phyloP scores from a whole-genome alignment of 495 filamentous ascomycete genomes.

The Trichodelitschia bisporula region DNA sequence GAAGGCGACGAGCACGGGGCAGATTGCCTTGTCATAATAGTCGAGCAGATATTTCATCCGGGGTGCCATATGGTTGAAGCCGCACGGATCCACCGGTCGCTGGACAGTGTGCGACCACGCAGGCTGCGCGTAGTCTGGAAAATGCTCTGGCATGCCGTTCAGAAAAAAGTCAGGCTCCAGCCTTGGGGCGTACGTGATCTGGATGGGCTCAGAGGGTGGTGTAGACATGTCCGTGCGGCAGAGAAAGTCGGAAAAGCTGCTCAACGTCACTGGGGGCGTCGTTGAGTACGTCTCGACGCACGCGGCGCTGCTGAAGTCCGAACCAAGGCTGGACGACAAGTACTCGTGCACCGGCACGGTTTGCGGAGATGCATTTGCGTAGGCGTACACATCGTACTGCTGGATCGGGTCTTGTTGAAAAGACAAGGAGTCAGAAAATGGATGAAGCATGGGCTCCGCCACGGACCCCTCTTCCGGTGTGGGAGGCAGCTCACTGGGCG shows the following conservation, averaged over 20 bases:
- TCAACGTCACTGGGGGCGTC: too few species aligned
- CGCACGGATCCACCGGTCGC: too few species aligned
- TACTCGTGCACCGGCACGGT: conserved; percentile 11
- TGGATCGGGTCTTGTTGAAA: too few species aligned
- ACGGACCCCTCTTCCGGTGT: conserved; percentile 14
- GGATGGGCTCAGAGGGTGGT: too few species aligned
- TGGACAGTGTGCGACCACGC: conserved; percentile 1
- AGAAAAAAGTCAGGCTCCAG: too few species aligned
- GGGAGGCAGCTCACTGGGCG: conserved; percentile 19
- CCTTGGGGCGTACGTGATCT: too few species aligned
- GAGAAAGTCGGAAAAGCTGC: too few species aligned
- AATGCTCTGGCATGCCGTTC: too few species aligned
- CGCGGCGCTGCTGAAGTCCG: conserved; percentile 6
- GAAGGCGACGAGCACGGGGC: conserved; percentile 74
- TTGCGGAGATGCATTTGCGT: conserved; percentile 9
- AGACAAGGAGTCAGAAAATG: conserved; percentile 8
- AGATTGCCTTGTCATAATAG: conserved; percentile 73
- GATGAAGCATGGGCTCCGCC: conserved; percentile 8
- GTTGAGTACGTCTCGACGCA: conserved; percentile 6
- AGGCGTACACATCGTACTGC: too few species aligned
- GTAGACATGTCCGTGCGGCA: too few species aligned
- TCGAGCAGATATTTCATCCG: conserved; percentile 38
- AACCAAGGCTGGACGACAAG: conserved; percentile 15
- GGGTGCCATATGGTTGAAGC: too few species aligned
- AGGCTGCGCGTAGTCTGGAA: conserved; percentile 7